phyloP scores from a whole-genome alignment of 805 yeast species.

The Brettanomyces nanus region DNA sequence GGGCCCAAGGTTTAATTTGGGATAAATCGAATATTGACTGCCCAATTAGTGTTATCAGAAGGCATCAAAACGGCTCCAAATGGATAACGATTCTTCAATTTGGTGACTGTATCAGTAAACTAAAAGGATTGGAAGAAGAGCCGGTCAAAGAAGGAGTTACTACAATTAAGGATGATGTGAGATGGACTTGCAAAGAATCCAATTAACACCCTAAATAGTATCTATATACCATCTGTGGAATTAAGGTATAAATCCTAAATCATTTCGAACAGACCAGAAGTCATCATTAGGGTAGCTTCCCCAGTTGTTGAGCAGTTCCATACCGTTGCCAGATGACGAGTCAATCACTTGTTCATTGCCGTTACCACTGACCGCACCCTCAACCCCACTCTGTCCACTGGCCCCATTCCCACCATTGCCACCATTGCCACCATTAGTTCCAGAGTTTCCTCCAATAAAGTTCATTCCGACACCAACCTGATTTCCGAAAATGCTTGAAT shows the following conservation, averaged over 20 bases:
- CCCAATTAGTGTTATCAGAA: constrained; percentile 18
- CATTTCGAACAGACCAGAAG: constrained; percentile 40
- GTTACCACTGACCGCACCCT: background rate
- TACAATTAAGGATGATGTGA: constrained; percentile 7
- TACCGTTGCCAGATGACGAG: background rate
- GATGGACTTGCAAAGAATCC: constrained; percentile 11
- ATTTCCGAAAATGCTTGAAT: background rate
- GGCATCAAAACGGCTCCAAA: constrained; percentile 7
- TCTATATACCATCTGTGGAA: background rate
- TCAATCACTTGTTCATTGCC: background rate
- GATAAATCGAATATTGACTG: constrained; percentile 17
- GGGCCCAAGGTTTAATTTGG: constrained; percentile 44
- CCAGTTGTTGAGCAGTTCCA: constrained; percentile 14
- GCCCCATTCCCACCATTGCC: no score
- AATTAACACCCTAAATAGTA: background rate
- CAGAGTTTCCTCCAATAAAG: no score
- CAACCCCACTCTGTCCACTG: no score
- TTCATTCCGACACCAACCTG: constrained; percentile 1
- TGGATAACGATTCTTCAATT: constrained; percentile 11
- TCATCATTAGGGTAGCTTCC: constrained; percentile 27
- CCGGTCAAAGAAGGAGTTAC: constrained; percentile 4
- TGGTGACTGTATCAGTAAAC: constrained; percentile 11
- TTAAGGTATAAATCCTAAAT: constrained; percentile 38
- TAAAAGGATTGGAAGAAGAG: constrained; percentile 1
- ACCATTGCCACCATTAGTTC: constrained; percentile 2